phyloP scores from a whole-genome alignment of 2,329 filamentous ascomycete species.

The Daldinia sp. region DNA sequence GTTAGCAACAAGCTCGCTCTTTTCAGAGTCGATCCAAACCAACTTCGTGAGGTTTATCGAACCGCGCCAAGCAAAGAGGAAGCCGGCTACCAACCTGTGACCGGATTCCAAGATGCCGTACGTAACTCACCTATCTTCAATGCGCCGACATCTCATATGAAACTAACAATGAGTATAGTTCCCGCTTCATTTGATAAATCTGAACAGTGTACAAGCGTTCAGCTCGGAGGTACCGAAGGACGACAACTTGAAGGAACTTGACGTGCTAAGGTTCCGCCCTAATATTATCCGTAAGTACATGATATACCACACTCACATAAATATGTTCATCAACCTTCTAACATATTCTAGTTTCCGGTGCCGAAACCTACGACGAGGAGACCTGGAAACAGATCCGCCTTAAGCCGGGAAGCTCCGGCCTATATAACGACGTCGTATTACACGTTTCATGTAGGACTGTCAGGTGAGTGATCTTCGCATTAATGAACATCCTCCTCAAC shows the following conservation, averaged over 20 bases:
- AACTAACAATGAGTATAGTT: constrained; percentile 56
- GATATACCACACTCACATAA: background rate
- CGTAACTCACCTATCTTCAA: background rate
- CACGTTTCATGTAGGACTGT: constrained; percentile 71
- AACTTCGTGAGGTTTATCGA: constrained; percentile 65
- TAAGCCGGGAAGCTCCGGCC: constrained; percentile 56
- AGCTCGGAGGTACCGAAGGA: constrained; percentile 63
- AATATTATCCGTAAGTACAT: constrained; percentile 71
- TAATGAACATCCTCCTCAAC: background rate
- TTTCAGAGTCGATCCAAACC: constrained; percentile 70
- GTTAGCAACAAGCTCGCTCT: constrained; percentile 71
- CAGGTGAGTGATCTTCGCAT: constrained; percentile 53
- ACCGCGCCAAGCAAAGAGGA: constrained; percentile 66
- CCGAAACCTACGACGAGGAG: constrained; percentile 73
- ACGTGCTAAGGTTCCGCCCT: constrained; percentile 71
- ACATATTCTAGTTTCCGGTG: constrained; percentile 62
- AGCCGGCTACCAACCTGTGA: constrained; percentile 66
- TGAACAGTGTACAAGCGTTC: constrained; percentile 69
- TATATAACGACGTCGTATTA: constrained; percentile 55
- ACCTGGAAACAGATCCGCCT: constrained; percentile 70
- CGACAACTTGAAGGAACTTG: constrained; percentile 59
- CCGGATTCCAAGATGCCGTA: constrained; percentile 33
- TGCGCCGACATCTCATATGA: background rate
- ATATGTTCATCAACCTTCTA: background rate
- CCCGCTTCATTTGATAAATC: constrained; percentile 72